These are phyloP conservation scores for Saturnispora silvae DNA, from an alignment of 805 yeast genomes.

Conservation along the genomic window DNA sequence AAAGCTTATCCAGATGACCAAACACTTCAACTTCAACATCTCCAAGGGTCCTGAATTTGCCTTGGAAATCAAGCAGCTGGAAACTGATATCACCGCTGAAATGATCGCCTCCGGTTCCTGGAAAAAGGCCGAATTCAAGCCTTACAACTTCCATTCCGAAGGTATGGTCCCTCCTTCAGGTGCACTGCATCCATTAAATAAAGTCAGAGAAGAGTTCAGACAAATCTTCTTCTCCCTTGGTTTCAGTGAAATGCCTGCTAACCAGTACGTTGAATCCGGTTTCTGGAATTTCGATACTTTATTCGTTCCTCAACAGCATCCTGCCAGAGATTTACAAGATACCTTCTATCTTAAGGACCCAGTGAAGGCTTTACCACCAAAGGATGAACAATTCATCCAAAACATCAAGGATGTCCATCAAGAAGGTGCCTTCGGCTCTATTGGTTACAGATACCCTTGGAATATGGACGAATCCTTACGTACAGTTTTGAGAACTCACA, in stretches of 20 bases:
- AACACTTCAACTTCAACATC: conserved; percentile 65
- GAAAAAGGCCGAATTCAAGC: conserved; percentile 78
- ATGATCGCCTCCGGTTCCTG: conserved; percentile 80
- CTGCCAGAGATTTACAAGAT: conserved; percentile 98
- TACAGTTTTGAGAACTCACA: conserved; percentile 93
- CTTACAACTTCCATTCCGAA: conserved; percentile 92
- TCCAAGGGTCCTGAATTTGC: conserved; percentile 80
- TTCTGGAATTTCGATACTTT: conserved; percentile 98
- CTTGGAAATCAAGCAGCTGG: conserved; percentile 64
- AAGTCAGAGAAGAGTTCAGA: conserved; percentile 95
- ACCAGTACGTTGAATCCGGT: conserved; percentile 95
- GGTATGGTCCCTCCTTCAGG: conserved; percentile 83
- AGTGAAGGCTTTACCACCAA: conserved; percentile 64
- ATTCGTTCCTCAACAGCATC: conserved; percentile 98
- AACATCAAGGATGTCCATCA: conserved; percentile 80
- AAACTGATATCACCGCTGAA: conserved; percentile 90
- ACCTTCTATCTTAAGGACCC: conserved; percentile 97
- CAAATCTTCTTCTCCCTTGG: conserved; percentile 97
- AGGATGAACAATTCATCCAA: conserved; percentile 67
- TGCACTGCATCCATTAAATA: conserved; percentile 91
- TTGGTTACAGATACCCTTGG: conserved; percentile 99
- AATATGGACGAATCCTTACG: conserved; percentile 79
- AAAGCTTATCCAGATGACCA: conserved; percentile 65
- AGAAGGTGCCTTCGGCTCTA: conserved; percentile 83
- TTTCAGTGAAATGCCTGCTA: conserved; percentile 97